phyloP scores from a whole-genome alignment of 2,329 filamentous ascomycete species.

The Aspergillus aculeatus region DNA sequence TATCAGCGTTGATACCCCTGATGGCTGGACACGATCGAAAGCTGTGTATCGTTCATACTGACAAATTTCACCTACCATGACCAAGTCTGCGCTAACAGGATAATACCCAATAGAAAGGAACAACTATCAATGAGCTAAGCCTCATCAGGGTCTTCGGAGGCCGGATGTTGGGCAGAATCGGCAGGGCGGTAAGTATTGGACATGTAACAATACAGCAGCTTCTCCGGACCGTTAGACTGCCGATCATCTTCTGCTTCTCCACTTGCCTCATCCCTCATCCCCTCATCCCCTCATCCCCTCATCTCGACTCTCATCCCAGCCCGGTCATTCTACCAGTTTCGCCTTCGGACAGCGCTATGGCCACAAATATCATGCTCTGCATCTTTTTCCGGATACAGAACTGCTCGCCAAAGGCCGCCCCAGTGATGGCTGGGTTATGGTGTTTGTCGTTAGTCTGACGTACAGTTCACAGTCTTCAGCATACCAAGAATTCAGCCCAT shows the following conservation, averaged over 20 bases:
- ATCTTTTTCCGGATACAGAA: too few species aligned
- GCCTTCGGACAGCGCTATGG: too few species aligned
- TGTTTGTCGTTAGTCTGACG: too few species aligned
- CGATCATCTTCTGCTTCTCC: background rate
- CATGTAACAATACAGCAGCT: background rate
- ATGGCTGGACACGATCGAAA: background rate
- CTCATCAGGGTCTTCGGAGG: slow-evolving; percentile 5
- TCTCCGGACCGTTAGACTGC: background rate
- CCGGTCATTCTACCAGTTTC: too few species aligned
- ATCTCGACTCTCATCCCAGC: background rate
- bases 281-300: background rate
- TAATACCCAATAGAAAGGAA: background rate
- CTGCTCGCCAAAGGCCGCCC: too few species aligned
- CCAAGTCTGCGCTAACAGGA: too few species aligned
- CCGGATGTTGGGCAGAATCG: slow-evolving; percentile 7
- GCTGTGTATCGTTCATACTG: background rate
- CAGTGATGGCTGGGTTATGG: too few species aligned
- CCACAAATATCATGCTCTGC: too few species aligned
- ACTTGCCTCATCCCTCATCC: background rate
- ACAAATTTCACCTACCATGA: background rate
- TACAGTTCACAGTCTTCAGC: too few species aligned
- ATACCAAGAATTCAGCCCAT: too few species aligned
- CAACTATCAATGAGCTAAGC: background rate
- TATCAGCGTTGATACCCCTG: background rate
- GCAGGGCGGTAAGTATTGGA: background rate